Evolutionary conservation across 2,329 filamentous ascomycete genomes (phyloP), one percentile per base, ranked within the genome.

Genomic region (Knufia fluminis): DNA sequence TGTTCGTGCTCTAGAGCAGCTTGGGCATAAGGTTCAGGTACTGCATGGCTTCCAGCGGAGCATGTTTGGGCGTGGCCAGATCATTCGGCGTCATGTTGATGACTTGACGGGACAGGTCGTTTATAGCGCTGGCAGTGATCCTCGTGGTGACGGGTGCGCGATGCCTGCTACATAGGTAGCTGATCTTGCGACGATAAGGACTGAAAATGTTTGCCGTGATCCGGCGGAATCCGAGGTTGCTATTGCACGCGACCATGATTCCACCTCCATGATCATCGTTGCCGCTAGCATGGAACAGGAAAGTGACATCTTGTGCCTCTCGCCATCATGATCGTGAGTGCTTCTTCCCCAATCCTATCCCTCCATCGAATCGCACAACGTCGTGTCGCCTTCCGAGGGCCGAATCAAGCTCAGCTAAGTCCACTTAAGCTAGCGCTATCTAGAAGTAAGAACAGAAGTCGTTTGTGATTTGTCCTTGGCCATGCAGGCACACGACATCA

Each of bases 51-150:
- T 76, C 65, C 68, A 68, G 31, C 77, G 90, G 52, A 74, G 75
- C 1, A 70, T 85, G 68, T 96, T 96, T 70, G 90, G 90, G 0
- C 73, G 88, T 2, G 91, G 91, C 0, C 90, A 97, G 72, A 76
- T 96, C 43, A 92, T 96, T 53, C 72, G 87, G 51, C 80, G 80
- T 63, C 82, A 85, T 63, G 71, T 83, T 22, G 89, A 96, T 57
- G 86, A 92, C 38, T 9, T 48, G 20, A 48, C 45, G 14, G 79
- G 80, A 2, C 73, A 76, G 24, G 73, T 79, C 4, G 76, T 97
- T 1, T 97, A 86, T 79, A 94, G 86, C 49, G 91, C 82, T 0
- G 91, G 89, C 0, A 96, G 90, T 64, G 91, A 98, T 71, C 76
- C 79, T 59, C 78, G 92, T 52, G 91, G 86, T 0, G 91, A 98